These are phyloP conservation scores for Ganoderma meredithae DNA, from an alignment of 1,284 basidiomycete species.

Conservation along the genomic window DNA sequence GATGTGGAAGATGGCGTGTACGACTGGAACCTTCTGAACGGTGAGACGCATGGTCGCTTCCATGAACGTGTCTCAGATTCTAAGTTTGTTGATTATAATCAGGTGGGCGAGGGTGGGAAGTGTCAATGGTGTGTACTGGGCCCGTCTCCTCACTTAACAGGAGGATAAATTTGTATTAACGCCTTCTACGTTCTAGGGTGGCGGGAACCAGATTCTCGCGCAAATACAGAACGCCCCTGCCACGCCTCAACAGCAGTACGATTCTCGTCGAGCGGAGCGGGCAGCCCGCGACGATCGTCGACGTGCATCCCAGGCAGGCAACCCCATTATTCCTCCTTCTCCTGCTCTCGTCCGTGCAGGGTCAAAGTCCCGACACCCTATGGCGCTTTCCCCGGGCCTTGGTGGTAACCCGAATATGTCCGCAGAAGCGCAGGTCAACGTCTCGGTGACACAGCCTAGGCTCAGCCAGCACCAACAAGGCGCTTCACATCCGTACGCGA, in stretches of 20 bases:
- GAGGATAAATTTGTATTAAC: conserved; percentile 32
- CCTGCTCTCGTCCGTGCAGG: conserved; percentile 78
- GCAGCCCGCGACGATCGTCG: conserved; percentile 56
- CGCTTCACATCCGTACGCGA: conserved; percentile 71
- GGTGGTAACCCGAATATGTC: conserved; percentile 72
- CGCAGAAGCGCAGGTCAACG: conserved; percentile 75
- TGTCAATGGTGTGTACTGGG: conserved; percentile 64
- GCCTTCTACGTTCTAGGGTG: conserved; percentile 36
- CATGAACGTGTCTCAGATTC: conserved; percentile 24
- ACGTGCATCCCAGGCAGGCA: conserved; percentile 63
- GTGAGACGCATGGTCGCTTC: conserved; percentile 39
- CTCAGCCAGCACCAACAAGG: conserved; percentile 47
- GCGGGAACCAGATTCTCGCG: conserved; percentile 62
- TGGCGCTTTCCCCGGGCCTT: conserved; percentile 59
- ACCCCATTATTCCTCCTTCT: conserved; percentile 67
- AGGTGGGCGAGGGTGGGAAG: conserved; percentile 97
- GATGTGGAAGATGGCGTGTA: conserved; percentile 90
- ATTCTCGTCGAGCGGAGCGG: conserved; percentile 61
- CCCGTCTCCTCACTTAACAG: conserved; percentile 21
- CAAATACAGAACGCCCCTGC: conserved; percentile 64
- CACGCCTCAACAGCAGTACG: conserved; percentile 49
- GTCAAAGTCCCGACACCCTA: conserved; percentile 70
- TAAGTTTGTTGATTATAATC: conserved; percentile 20
- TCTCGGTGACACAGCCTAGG: conserved; percentile 61
- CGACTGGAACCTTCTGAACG: conserved; percentile 91